These are phyloP conservation scores for Sanghuangporus weigelae DNA, from an alignment of 1,284 basidiomycete species.

Conservation along the genomic window DNA sequence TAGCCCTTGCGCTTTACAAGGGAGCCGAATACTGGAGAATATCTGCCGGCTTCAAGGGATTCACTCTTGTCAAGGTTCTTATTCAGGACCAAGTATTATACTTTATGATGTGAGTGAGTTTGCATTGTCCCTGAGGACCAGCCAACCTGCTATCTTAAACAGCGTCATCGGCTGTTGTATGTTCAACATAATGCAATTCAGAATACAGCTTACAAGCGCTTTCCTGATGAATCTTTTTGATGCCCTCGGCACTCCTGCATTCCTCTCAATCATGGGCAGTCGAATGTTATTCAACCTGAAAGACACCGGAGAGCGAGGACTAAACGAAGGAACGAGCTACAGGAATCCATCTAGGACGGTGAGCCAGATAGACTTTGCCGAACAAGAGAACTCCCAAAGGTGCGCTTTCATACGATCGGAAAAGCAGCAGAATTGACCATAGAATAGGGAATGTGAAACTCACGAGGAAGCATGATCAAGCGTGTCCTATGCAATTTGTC, in stretches of 20 bases:
- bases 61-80: not conserved
- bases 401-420: not conserved
- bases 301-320: not conserved
- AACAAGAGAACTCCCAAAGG: not conserved
- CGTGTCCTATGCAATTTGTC: no score
- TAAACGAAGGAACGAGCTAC: constrained; percentile 5
- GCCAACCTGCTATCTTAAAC: no score
- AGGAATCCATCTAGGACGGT: not conserved
- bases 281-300: not conserved
- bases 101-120: not conserved
- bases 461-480: no score
- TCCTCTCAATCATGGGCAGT: not conserved
- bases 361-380: not conserved
- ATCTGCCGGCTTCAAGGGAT: not conserved
- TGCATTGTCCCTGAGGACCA: no score
- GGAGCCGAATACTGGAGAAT: not conserved
- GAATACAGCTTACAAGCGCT: no score
- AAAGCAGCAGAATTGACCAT: no score
- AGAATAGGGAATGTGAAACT: no score
- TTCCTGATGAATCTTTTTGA: not conserved
- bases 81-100: not conserved
- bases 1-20: not conserved
- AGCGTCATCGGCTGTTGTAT: no score
- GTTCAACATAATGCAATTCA: no score
- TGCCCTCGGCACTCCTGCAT: not conserved